These are phyloP conservation scores for Gossypium turneri DNA, from an alignment of 345 rosid species.

Conservation along the genomic window DNA sequence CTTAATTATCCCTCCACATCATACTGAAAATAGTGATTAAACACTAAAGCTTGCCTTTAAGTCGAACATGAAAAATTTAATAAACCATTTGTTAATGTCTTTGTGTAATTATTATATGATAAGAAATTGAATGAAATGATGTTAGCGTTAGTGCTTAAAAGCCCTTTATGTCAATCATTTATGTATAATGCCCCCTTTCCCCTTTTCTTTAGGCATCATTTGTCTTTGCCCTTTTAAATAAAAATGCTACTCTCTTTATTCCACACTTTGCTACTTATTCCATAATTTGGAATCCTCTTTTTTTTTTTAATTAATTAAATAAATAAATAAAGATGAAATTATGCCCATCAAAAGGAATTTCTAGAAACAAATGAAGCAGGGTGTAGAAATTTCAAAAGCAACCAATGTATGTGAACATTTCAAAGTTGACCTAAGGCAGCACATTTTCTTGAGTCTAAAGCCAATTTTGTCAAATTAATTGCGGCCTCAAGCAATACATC, in stretches of 20 bases:
- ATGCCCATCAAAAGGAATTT: background rate
- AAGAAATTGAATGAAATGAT: background rate
- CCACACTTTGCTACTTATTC: background rate
- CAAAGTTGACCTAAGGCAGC: background rate
- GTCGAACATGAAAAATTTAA: background rate
- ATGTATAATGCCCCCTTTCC: constrained; percentile 21
- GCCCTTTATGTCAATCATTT: constrained; percentile 29
- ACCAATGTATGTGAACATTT: background rate
- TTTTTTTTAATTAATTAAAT: background rate
- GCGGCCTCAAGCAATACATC: background rate
- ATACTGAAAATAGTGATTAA: background rate
- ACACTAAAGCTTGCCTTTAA: background rate
- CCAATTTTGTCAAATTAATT: constrained; percentile 8
- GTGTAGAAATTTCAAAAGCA: background rate
- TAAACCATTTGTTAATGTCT: constrained; percentile 5
- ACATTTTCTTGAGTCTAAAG: constrained; percentile 11
- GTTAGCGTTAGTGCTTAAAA: background rate
- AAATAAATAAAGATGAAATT: background rate
- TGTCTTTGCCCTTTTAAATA: background rate
- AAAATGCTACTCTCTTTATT: background rate
- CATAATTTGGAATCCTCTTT: background rate
- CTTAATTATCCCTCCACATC: background rate
- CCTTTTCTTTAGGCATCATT: constrained; percentile 19
- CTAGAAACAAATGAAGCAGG: constrained; percentile 1
- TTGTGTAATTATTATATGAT: background rate